Conservation (phyloP, 2,329 filamentous ascomycete species). For the Lanzia echinophila region DNA sequence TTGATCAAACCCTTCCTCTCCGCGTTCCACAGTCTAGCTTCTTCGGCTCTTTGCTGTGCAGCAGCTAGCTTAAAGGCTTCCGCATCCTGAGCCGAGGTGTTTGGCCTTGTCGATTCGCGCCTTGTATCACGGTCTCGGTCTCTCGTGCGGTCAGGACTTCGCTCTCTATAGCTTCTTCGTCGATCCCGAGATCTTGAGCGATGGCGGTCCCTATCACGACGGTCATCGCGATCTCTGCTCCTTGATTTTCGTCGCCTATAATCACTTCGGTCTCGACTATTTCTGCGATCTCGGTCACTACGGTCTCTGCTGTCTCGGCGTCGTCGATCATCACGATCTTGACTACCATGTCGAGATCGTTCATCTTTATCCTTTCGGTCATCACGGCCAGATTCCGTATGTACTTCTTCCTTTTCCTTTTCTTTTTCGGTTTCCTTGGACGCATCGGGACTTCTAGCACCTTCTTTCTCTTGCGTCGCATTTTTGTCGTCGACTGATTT, state of each 20-base stretch:
- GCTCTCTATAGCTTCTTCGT: constrained; percentile 20
- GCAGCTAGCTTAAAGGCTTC: constrained; percentile 49
- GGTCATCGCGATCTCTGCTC: constrained; percentile 27
- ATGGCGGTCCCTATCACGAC: constrained; percentile 18
- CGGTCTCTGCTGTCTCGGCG: constrained; percentile 14
- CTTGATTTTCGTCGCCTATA: constrained; percentile 23
- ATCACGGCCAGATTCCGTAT: not conserved
- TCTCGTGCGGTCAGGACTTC: constrained; percentile 19
- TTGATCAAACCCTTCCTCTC: constrained; percentile 46
- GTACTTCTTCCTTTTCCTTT: not conserved
- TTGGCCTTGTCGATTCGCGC: constrained; percentile 10
- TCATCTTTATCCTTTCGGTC: constrained; percentile 13
- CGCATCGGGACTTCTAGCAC: constrained; percentile 1
- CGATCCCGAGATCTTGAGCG: constrained; percentile 18
- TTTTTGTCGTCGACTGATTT: constrained; percentile 10
- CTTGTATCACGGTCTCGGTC: constrained; percentile 17
- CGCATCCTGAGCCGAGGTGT: constrained; percentile 6
- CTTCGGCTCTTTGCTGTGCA: constrained; percentile 56
- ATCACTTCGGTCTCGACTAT: constrained; percentile 21
- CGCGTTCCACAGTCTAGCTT: constrained; percentile 55
- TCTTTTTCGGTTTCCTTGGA: constrained; percentile 1
- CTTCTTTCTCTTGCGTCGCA: constrained; percentile 13
- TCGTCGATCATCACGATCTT: constrained; percentile 11
- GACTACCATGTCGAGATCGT: constrained; percentile 5
- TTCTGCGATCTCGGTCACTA: constrained; percentile 22